Evolutionary conservation across 495 filamentous ascomycete genomes (phyloP).

Genomic region (Talaromyces nanjingensis): DNA sequence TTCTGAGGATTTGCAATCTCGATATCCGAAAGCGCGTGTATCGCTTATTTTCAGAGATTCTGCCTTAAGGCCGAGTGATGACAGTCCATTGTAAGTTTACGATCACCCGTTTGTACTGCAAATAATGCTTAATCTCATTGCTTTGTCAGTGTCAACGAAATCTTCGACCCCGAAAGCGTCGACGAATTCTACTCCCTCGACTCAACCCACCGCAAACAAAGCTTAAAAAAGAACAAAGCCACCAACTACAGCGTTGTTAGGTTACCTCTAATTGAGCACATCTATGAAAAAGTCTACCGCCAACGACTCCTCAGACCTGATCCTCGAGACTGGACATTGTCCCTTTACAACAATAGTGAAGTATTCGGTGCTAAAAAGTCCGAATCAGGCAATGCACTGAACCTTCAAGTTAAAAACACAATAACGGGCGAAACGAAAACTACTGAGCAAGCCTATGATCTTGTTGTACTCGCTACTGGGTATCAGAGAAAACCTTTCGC

Average conservation of each 20-base stretch:
- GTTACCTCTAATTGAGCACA: conserved; percentile 73
- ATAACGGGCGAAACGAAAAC: conserved; percentile 3
- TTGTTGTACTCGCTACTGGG: conserved; percentile 80
- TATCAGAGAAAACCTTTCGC: conserved; percentile 75
- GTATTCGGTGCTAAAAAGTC: conserved; percentile 52
- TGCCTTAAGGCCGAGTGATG: conserved; percentile 83
- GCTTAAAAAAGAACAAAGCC: conserved; percentile 57
- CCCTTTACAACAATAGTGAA: conserved; percentile 61
- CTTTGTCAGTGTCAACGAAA: conserved; percentile 73
- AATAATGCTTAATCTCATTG: background rate
- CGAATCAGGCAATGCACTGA: conserved; percentile 33
- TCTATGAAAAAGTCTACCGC: conserved; percentile 82
- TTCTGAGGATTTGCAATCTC: conserved; percentile 74
- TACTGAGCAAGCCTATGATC: conserved; percentile 57
- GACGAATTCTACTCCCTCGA: conserved; percentile 64
- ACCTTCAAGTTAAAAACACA: conserved; percentile 19
- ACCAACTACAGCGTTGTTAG: conserved; percentile 96
- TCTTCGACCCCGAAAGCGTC: conserved; percentile 83
- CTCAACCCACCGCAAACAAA: conserved; percentile 50
- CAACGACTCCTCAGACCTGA: conserved; percentile 67
- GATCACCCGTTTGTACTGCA: background rate
- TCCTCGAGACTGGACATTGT: conserved; percentile 69
- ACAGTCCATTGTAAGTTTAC: conserved; percentile 79
- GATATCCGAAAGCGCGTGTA: conserved; percentile 72
- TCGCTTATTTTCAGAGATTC: conserved; percentile 68